Percentiles rank a stretch among this genome's conserved stretches.
phyloP scores from a whole-genome alignment of 2,329 filamentous ascomycete species.

The Pyrenophora seminiperda region DNA sequence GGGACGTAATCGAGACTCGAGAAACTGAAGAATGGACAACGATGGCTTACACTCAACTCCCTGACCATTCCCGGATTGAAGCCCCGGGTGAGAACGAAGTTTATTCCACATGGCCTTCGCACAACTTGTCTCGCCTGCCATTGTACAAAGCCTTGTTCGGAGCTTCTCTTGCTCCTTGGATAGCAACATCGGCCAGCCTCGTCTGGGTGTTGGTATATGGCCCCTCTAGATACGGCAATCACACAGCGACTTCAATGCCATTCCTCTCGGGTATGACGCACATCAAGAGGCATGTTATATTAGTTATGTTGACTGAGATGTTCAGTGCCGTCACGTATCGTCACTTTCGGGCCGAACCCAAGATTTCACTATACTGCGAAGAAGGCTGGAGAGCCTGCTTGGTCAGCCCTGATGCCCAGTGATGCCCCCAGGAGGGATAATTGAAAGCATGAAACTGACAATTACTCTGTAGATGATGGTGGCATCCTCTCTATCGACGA shows the following conservation, averaged over 20 bases:
- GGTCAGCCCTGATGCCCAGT: constrained; percentile 10
- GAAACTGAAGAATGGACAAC: neutral
- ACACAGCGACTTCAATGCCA: constrained; percentile 1
- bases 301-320: neutral
- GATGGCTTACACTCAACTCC: constrained; percentile 4
- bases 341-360: neutral
- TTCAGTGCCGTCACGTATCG: constrained; percentile 6
- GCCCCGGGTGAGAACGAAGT: neutral
- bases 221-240: neutral
- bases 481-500: constrained; percentile 5
- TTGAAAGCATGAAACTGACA: neutral
- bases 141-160: constrained; percentile 2
- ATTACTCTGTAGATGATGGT: neutral
- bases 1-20: neutral
- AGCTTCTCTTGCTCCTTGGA: constrained; percentile 1
- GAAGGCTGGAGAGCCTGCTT: constrained; percentile 3
- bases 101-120: neutral
- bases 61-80: neutral
- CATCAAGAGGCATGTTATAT: neutral
- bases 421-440: neutral
- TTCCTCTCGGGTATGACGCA: constrained; percentile 2
- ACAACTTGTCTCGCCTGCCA: neutral
- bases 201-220: neutral
- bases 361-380: constrained; percentile 9
- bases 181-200: constrained; percentile 1